Conservation (phyloP, 805 yeast genomes). For the Candida glaebosa region DNA sequence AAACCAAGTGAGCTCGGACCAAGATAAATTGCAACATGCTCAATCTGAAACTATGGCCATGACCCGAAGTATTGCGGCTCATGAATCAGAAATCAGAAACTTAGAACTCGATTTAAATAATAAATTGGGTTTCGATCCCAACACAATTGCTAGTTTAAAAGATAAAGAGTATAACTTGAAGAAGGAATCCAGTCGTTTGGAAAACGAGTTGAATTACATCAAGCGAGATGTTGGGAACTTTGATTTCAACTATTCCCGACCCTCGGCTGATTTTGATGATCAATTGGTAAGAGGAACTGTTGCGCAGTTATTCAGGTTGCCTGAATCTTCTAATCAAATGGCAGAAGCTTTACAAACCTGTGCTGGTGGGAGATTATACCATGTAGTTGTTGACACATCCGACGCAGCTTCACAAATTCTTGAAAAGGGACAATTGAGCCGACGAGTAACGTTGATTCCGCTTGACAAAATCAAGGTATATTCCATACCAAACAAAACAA, state of each 20-base stretch:
- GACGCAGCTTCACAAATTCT: slow-evolving; percentile 78
- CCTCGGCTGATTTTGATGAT: slow-evolving; percentile 57
- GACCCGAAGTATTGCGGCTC: slow-evolving; percentile 40
- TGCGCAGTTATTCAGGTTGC: slow-evolving; percentile 73
- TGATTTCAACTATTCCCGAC: slow-evolving; percentile 70
- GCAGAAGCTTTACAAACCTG: slow-evolving; percentile 87
- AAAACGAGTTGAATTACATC: slow-evolving; percentile 49
- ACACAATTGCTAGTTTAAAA: slow-evolving; percentile 41
- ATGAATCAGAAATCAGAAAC: slow-evolving; percentile 33
- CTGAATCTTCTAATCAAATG: slow-evolving; percentile 51
- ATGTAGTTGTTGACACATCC: slow-evolving; percentile 88
- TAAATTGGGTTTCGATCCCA: slow-evolving; percentile 56
- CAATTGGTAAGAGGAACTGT: slow-evolving; percentile 80
- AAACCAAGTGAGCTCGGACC: slow-evolving; percentile 47
- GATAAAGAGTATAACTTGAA: slow-evolving; percentile 42
- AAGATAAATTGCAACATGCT: slow-evolving; percentile 53
- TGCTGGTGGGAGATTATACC: slow-evolving; percentile 89
- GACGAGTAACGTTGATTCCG: slow-evolving; percentile 89
- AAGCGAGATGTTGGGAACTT: slow-evolving; percentile 65
- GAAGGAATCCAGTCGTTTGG: slow-evolving; percentile 41
- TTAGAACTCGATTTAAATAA: slow-evolving; percentile 41
- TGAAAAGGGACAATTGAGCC: slow-evolving; percentile 71
- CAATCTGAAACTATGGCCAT: slow-evolving; percentile 42
- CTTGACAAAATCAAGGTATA: slow-evolving; percentile 76
- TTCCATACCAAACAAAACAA: slow-evolving; percentile 46